Evolutionary conservation across 1,139 yeast species (phyloP), one percentile per base, ranked within the genome.

Genomic region (Protomyces inundatus): DNA sequence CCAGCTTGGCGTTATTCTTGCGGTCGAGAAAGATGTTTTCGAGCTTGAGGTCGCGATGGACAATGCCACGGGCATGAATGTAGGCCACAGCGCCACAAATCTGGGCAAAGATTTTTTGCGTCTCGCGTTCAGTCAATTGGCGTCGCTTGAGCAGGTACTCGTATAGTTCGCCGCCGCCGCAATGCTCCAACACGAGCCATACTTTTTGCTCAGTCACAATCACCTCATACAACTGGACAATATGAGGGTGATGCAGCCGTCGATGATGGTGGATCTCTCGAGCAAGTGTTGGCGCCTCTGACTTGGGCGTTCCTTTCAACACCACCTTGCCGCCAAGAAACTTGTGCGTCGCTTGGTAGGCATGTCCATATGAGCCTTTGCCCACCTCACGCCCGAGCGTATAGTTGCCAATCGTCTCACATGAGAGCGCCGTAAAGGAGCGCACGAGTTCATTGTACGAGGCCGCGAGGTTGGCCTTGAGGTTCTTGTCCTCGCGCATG

Each of bases 141-240:
- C 82, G 74, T 33, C 73, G 68, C 6, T 71, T 81, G 53, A 88
- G 80, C 54, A 93, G 82, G 71, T 86, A 82, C 60, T 86, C 88
- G 72, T 86, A 90, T 35, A 93, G 77, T 72, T 93, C 98, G 60
- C 88, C 88, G 0, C 95, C 95, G 30, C 90, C 87, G 71, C 97
- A 91, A 75, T 89, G 91, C 72, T 93, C 98, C 70, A 91, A 74
- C 0, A 84, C 97, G 77, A 93, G 82, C 90, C 96, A 93, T 3
- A 91, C 86, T 69, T 82, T 82, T 4, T 81, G 80, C 68, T 90
- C 96, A 0, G 96, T 86, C 60, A 88, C 83, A 45, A 93, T 84
- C 48, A 90, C 87, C 73, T 93, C 98, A 73, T 90, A 91, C 6
- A 93, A 79, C 67, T 85, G 83, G 10, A 95, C 90, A 55, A 93